Evolutionary conservation across 148 eudicot genomes (phyloP).

Genomic region (Salicornia ramosissima): DNA sequence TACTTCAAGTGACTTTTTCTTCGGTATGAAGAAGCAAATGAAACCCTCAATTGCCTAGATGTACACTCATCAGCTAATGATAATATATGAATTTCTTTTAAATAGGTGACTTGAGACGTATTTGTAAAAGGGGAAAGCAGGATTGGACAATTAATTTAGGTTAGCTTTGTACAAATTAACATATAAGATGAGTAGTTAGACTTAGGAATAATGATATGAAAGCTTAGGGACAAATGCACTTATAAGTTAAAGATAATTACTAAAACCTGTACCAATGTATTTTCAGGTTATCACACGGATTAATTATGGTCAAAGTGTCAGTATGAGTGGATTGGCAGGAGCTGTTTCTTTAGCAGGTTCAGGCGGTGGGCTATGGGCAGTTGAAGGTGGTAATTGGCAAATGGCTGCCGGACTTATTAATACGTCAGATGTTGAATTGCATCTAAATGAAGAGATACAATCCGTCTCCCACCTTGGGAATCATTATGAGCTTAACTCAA

Average conservation of each 20-base stretch:
- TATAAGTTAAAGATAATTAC: too few species aligned
- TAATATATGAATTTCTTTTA: too few species aligned
- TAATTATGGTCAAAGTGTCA: conserved; percentile 89
- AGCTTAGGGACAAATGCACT: neutral
- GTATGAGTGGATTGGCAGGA: conserved; percentile 92
- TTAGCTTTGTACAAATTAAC: neutral
- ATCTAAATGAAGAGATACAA: conserved; percentile 68
- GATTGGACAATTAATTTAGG: neutral
- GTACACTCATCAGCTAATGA: too few species aligned
- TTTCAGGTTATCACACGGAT: conserved; percentile 85
- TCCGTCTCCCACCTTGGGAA: conserved; percentile 59
- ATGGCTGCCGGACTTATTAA: conserved; percentile 78
- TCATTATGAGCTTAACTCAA: conserved; percentile 72
- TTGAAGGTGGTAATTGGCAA: conserved; percentile 95
- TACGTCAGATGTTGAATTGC: conserved; percentile 58
- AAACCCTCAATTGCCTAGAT: too few species aligned
- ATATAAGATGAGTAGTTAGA: neutral
- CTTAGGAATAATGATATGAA: neutral
- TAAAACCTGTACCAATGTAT: too few species aligned
- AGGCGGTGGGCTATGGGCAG: conserved; percentile 74
- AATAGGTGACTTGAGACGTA: too few species aligned
- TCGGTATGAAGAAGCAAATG: too few species aligned
- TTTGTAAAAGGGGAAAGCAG: neutral
- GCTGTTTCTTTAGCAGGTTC: conserved; percentile 93
- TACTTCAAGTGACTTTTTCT: too few species aligned